Conservation (phyloP, 78 protist genomes). For the Isochrysis galbana region DNA sequence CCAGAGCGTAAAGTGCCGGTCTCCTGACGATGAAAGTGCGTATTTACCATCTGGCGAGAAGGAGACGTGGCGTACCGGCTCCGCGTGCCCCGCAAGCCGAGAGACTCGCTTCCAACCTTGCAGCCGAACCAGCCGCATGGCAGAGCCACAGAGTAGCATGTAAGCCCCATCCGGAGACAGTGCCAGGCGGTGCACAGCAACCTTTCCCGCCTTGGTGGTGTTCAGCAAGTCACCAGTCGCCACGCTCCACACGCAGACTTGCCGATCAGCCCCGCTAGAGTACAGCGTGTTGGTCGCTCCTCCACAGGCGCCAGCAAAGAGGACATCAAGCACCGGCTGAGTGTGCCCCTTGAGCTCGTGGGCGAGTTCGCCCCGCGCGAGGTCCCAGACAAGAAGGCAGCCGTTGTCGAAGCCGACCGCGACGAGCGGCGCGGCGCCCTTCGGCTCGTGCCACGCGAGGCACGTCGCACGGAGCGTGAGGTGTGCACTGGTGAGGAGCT, state of each 20-base stretch:
- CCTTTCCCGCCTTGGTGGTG: background rate
- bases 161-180: background rate
- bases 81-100: background rate
- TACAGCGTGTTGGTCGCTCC: background rate
- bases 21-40: background rate
- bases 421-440: background rate
- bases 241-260: background rate
- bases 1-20: background rate
- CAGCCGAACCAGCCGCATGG: background rate
- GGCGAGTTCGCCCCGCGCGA: background rate
- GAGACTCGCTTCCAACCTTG: background rate
- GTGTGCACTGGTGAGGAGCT: background rate
- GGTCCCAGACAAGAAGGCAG: background rate
- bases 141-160: background rate
- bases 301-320: background rate
- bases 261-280: background rate
- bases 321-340: background rate
- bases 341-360: constrained; percentile 10
- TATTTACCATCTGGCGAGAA: background rate
- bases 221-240: background rate
- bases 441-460: background rate
- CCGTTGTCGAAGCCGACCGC: background rate
- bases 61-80: background rate
- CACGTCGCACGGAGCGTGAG: background rate
- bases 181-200: background rate